Evolutionary conservation across 2,329 filamentous ascomycete species (phyloP).

Genomic region (Exophiala sp.): DNA sequence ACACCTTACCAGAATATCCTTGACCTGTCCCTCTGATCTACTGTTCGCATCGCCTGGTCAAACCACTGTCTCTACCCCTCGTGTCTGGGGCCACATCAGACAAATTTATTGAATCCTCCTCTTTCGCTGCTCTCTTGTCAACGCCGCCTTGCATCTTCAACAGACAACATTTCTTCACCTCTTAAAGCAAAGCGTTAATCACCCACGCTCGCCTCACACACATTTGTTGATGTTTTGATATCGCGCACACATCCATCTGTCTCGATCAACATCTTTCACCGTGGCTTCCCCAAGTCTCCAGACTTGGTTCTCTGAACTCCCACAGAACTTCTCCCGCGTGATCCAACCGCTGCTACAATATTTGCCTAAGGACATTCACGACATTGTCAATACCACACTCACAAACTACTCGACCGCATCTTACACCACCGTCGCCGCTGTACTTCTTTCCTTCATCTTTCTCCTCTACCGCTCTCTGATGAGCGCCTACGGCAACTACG

Average conservation of each 20-base stretch:
- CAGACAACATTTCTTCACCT: not conserved
- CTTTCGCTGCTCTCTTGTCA: not conserved
- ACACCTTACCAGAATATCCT: not conserved
- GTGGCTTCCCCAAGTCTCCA: constrained; percentile 26
- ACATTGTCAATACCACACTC: constrained; percentile 13
- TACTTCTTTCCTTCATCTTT: constrained; percentile 27
- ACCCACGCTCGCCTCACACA: not conserved
- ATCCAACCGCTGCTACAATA: constrained; percentile 14
- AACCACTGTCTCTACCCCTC: not conserved
- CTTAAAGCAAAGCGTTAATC: not conserved
- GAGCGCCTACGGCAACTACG: constrained; percentile 25
- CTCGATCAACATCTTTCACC: constrained; percentile 18
- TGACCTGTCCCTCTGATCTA: not conserved
- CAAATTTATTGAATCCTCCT: not conserved
- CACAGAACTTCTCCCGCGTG: constrained; percentile 16
- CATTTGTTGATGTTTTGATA: not conserved
- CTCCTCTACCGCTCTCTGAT: constrained; percentile 27
- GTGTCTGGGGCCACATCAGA: not conserved
- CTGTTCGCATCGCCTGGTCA: not conserved
- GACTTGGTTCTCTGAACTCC: constrained; percentile 21
- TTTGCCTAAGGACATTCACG: constrained; percentile 17
- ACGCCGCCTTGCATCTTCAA: not conserved
- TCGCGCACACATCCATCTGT: not conserved
- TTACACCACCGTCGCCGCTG: constrained; percentile 27
- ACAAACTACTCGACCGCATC: constrained; percentile 24